These are phyloP conservation scores for Macrocystidia cucumis DNA, from an alignment of 1,284 basidiomycete species.

Conservation along the genomic window DNA sequence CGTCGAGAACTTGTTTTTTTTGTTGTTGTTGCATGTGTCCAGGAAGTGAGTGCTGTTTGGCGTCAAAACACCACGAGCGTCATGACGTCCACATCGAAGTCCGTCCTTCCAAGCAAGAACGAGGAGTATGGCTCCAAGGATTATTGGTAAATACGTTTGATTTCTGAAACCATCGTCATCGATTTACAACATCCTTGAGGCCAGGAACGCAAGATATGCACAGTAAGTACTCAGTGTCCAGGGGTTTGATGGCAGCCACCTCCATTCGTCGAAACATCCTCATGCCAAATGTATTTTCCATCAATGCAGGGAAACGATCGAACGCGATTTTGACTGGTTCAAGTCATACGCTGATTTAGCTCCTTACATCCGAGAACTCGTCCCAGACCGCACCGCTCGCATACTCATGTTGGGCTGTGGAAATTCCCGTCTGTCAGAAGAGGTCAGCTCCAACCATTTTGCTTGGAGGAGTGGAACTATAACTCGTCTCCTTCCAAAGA, in stretches of 20 bases:
- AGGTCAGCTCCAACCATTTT: conserved; percentile 31
- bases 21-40: neutral
- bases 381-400: conserved; percentile 56
- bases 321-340: conserved; percentile 81
- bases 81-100: conserved; percentile 11
- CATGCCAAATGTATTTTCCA: conserved; percentile 1
- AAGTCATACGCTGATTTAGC: conserved; percentile 68
- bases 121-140: conserved; percentile 69
- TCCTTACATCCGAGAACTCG: conserved; percentile 46
- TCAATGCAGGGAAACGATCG: conserved; percentile 47
- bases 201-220: conserved; percentile 64
- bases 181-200: neutral
- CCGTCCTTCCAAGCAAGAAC: conserved; percentile 54
- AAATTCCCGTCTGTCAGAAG: conserved; percentile 76
- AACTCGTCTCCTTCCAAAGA: conserved; percentile 31
- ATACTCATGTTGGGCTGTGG: conserved; percentile 91
- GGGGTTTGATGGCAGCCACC: too few species aligned
- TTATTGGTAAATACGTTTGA: conserved; percentile 53
- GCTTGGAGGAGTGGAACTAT: conserved; percentile 2
- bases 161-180: neutral
- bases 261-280: neutral
- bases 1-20: neutral
- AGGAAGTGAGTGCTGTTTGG: neutral
- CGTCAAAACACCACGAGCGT: neutral
- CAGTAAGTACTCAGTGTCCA: conserved; percentile 47